Percentiles rank a stretch among this genome's conserved stretches.
These are phyloP conservation scores for Colletotrichum tropicicola DNA, from an alignment of 2,329 filamentous ascomycete genomes.

Conservation along the genomic window DNA sequence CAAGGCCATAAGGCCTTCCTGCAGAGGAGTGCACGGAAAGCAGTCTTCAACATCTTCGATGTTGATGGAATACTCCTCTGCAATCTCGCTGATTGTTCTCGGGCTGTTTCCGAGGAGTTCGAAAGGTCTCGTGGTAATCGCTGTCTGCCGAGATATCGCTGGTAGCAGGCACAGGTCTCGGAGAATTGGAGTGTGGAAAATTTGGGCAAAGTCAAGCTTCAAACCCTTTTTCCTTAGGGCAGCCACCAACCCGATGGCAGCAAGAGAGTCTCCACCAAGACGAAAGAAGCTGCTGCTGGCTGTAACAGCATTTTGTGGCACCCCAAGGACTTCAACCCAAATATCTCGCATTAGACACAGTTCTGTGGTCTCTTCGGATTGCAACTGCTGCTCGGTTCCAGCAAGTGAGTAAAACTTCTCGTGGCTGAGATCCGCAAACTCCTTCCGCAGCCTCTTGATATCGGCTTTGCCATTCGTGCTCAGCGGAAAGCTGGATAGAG, in stretches of 20 bases:
- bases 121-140: neutral
- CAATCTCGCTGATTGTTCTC: neutral
- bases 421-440: neutral
- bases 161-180: constrained; percentile 8
- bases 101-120: neutral
- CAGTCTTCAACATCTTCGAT: constrained; percentile 12
- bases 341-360: constrained; percentile 5
- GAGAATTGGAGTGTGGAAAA: constrained; percentile 7
- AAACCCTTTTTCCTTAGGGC: neutral
- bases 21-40: constrained; percentile 17
- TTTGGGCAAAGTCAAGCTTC: constrained; percentile 3
- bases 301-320: neutral
- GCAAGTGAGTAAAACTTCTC: constrained; percentile 17
- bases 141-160: neutral
- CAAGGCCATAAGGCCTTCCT: constrained; percentile 23
- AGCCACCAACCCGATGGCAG: constrained; percentile 34
- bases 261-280: constrained; percentile 36
- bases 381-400: neutral
- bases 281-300: constrained; percentile 36
- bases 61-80: neutral
- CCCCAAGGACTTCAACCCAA: constrained; percentile 11
- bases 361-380: neutral
- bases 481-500: constrained; percentile 7
- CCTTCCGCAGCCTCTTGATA: constrained; percentile 4
- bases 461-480: constrained; percentile 14